phyloP scores from a whole-genome alignment of 345 rosid species.

The Clarkia xantiana region DNA sequence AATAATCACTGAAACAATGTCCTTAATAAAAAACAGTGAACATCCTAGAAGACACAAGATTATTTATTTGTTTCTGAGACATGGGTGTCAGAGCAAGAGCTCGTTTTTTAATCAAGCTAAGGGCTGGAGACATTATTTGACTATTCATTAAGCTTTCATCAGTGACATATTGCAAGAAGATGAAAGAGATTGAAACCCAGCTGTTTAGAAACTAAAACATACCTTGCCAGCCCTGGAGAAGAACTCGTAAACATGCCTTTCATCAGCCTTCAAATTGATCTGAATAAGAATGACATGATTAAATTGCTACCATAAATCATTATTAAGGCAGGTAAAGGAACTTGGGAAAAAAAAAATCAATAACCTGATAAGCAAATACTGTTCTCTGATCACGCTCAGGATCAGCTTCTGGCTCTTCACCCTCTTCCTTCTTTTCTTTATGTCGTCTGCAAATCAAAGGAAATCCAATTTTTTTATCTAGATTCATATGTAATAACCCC shows the following conservation, averaged over 20 bases:
- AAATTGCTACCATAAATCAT: constrained; percentile 2
- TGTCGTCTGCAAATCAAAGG: constrained; percentile 39
- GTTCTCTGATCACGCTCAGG: constrained; percentile 99
- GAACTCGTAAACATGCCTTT: constrained; percentile 86
- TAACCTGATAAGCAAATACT: constrained; percentile 95
- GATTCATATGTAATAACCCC: neutral
- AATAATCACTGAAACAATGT: neutral
- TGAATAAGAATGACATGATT: constrained; percentile 13
- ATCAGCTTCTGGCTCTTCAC: constrained; percentile 76
- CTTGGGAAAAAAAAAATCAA: neutral
- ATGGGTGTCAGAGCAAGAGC: neutral
- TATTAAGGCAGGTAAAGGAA: constrained; percentile 4
- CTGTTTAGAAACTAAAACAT: constrained; percentile 6
- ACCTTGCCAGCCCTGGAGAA: constrained; percentile 99
- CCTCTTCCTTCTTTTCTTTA: constrained; percentile 73
- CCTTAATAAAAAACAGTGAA: too few species aligned
- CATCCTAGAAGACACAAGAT: too few species aligned
- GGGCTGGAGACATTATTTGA: too few species aligned
- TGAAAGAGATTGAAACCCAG: neutral
- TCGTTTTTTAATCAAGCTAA: neutral
- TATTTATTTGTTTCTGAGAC: too few species aligned
- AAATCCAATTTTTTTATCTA: constrained; percentile 10
- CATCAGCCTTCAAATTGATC: constrained; percentile 88
- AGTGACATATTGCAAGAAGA: neutral
- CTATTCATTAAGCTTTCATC: neutral